Base-by-base conservation (phyloP, 202 grass and related monocot species). In the Elaeis oleifera region DNA sequence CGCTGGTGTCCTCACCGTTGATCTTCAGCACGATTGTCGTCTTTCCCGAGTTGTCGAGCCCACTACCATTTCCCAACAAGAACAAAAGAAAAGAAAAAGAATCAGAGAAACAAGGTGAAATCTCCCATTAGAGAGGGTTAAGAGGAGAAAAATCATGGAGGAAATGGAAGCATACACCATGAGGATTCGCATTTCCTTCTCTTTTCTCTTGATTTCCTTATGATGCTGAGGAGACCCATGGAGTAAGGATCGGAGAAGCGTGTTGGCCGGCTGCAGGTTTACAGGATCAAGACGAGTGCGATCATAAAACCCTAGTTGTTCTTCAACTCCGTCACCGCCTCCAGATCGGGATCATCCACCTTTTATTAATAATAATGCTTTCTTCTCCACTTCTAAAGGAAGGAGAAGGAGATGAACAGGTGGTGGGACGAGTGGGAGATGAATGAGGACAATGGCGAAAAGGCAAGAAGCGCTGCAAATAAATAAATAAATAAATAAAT, bases 121-220 rank as follows among this genome's bases (percentile, higher is more conserved):
- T 22, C 23, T 8, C 24, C 17, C 18, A 48, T 17, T 17, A 11
- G 62, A 16, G 26, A 20, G 24, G 36, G 4, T 2, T 4, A 1
- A 11, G 36, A 28, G 62, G 25, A 5, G n/a, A n/a, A 29, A 26
- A 32, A 24, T 24, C 23, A 31, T 4, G n/a, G 23, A 64, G 20
- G 20, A 56, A 44, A 44, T 44, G 18, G 22, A 22, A 18, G 25
- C 87, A 13, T 96, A 90, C 91, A 91, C 92, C 92, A 97, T 91
- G 61, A 91, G 92, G 59, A 97, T 97, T 15, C 87, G 84, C 87
- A 97, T 91, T 74, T 97, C 92, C 82, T 91, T 86, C 79, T 97
- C 88, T 76, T 83, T 91, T 68, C 85, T 85, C 68, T 91, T 97
- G 74, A 97, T 89, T 72, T 86, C 52, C 84, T 71, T 65, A 96